Percentiles rank a stretch among this genome's conserved stretches.
Evolutionary conservation across 495 filamentous ascomycete genomes (phyloP).

Genomic region (Glarea lozoyensis): DNA sequence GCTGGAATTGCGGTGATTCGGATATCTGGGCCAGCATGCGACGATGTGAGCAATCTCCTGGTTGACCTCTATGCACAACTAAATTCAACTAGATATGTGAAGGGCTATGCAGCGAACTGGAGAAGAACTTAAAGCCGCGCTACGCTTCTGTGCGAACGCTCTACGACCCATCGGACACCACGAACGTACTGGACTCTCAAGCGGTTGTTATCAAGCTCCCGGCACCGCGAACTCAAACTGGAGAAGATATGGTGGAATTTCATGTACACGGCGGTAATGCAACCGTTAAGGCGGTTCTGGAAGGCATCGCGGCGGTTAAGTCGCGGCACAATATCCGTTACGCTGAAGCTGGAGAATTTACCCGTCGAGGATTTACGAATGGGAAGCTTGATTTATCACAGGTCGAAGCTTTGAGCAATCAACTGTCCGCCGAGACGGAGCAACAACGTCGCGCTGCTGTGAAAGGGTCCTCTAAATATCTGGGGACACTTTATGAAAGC

Average conservation of each 20-base stretch:
- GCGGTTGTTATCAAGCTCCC: constrained; percentile 88
- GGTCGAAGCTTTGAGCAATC: constrained; percentile 84
- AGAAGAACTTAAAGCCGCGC: constrained; percentile 58
- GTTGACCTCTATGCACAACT: constrained; percentile 1
- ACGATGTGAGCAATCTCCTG: constrained; percentile 42
- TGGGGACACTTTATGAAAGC: constrained; percentile 72
- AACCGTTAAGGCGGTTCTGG: constrained; percentile 74
- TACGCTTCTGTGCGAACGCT: constrained; percentile 70
- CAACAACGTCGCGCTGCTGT: constrained; percentile 85
- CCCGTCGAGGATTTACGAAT: constrained; percentile 84
- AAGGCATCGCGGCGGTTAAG: constrained; percentile 48
- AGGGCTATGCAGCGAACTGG: constrained; percentile 61
- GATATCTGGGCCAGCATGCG: constrained; percentile 71
- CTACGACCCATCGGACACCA: constrained; percentile 45
- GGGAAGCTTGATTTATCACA: constrained; percentile 81
- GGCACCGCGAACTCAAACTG: constrained; percentile 73
- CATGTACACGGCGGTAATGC: constrained; percentile 92
- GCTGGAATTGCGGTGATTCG: constrained; percentile 90
- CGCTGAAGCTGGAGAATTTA: constrained; percentile 94
- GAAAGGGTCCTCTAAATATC: constrained; percentile 57
- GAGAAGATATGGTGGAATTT: constrained; percentile 85
- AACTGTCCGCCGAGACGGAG: constrained; percentile 80
- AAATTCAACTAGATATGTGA: constrained; percentile 57
- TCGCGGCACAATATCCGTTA: constrained; percentile 56
- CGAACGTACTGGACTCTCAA: constrained; percentile 62